A percentile compares a stretch with the other conserved stretches of the same genome.
Evolutionary conservation across 768 basidiomycete species (phyloP).

Genomic region (Xerocomellus chrysenteron): DNA sequence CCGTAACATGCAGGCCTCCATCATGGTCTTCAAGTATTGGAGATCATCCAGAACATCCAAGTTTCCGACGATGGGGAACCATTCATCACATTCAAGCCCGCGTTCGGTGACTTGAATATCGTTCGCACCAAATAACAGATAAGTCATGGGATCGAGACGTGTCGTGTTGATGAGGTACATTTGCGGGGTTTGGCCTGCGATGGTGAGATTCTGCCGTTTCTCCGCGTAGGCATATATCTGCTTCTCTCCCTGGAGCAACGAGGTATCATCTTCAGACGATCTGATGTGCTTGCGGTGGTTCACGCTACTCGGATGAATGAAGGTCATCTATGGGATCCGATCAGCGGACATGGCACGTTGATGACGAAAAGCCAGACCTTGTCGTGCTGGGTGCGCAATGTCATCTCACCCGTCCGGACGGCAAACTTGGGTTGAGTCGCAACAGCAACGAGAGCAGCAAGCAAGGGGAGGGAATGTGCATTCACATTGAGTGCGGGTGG

Average conservation of each 20-base stretch:
- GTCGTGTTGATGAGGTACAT: slow-evolving; percentile 80
- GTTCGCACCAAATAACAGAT: slow-evolving; percentile 89
- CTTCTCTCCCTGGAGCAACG: slow-evolving; percentile 46
- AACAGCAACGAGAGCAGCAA: slow-evolving; percentile 81
- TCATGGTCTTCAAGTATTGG: slow-evolving; percentile 72
- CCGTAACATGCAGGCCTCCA: slow-evolving; percentile 84
- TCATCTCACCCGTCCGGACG: slow-evolving; percentile 65
- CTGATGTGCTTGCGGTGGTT: slow-evolving; percentile 62
- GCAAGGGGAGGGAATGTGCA: slow-evolving; percentile 68
- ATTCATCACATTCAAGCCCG: slow-evolving; percentile 85
- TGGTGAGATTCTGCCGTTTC: slow-evolving; percentile 74
- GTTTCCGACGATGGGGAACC: slow-evolving; percentile 82
- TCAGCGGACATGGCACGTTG: slow-evolving; percentile 13
- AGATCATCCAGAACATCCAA: slow-evolving; percentile 76
- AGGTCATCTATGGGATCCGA: slow-evolving; percentile 48
- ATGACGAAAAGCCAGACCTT: slow-evolving; percentile 53
- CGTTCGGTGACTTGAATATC: slow-evolving; percentile 65
- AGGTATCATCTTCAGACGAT: slow-evolving; percentile 19
- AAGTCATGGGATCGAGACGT: slow-evolving; percentile 83
- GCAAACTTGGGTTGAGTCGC: slow-evolving; percentile 92
- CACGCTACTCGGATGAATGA: slow-evolving; percentile 86
- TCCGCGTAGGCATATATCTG: slow-evolving; percentile 82
- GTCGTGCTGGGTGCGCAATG: slow-evolving; percentile 74
- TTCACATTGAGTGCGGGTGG: slow-evolving; percentile 72
- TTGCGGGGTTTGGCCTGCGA: slow-evolving; percentile 45